These are phyloP conservation scores for Lanmaoa rubissima DNA, from an alignment of 768 basidiomycete species.

Conservation along the genomic window DNA sequence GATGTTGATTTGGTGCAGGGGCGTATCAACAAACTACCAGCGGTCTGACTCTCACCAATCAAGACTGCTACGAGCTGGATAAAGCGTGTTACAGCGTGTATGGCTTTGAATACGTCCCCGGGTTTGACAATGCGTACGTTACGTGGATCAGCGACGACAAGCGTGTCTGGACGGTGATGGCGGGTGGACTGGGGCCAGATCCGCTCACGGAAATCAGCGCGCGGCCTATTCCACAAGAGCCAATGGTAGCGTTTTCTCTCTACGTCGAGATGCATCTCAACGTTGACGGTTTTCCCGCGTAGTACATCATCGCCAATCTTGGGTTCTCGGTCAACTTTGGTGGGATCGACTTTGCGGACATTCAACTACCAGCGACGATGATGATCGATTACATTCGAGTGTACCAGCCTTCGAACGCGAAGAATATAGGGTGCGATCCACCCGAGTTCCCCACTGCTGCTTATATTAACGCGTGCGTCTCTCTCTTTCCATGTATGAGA, in stretches of 20 bases:
- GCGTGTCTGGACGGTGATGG: slow-evolving; percentile 55
- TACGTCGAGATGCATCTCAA: background rate
- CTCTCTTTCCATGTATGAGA: background rate
- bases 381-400: slow-evolving; percentile 81
- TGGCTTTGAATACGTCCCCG: slow-evolving; percentile 53
- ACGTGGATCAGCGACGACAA: slow-evolving; percentile 64
- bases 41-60: slow-evolving; percentile 35
- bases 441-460: slow-evolving; percentile 64
- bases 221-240: slow-evolving; percentile 66
- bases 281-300: background rate
- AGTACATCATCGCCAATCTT: slow-evolving; percentile 72
- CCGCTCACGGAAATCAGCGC: slow-evolving; percentile 48
- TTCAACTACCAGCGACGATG: slow-evolving; percentile 61
- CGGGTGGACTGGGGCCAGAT: slow-evolving; percentile 50
- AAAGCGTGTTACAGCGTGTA: slow-evolving; percentile 45
- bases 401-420: slow-evolving; percentile 50
- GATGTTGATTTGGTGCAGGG: slow-evolving; percentile 18
- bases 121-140: slow-evolving; percentile 56
- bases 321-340: slow-evolving; percentile 73
- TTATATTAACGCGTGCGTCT: slow-evolving; percentile 69
- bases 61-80: slow-evolving; percentile 45
- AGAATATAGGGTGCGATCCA: slow-evolving; percentile 70
- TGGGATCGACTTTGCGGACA: slow-evolving; percentile 53
- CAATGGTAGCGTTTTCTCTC: slow-evolving; percentile 45
- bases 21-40: slow-evolving; percentile 43